Evolutionary conservation across 352 stramenopile species (phyloP).

Genomic region (Thalassiosira mediterranea): DNA sequence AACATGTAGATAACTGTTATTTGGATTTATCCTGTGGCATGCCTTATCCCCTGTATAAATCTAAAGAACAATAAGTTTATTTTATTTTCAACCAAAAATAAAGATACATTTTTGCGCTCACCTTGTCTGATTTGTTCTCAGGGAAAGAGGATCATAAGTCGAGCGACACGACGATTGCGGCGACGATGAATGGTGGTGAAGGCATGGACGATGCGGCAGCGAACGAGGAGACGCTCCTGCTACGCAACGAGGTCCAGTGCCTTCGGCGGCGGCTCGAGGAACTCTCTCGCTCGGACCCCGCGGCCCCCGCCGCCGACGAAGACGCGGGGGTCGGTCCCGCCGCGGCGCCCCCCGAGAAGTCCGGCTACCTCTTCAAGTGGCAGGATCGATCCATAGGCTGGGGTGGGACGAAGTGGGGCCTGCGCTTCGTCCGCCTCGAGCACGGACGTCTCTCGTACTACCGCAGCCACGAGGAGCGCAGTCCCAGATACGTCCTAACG

Average conservation of each 20-base stretch:
- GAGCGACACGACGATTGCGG: too few species aligned
- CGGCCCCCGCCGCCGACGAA: not conserved
- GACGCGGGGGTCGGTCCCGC: not conserved
- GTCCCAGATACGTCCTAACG: constrained; percentile 64
- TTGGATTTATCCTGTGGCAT: too few species aligned
- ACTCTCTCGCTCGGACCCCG: not conserved
- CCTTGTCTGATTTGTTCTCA: too few species aligned
- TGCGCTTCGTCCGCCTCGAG: constrained; percentile 69
- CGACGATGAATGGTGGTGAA: too few species aligned
- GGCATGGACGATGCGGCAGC: too few species aligned
- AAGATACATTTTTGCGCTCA: too few species aligned
- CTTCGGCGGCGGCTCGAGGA: not conserved
- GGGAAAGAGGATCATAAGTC: too few species aligned
- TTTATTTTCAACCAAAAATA: too few species aligned
- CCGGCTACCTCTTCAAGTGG: constrained; percentile 80
- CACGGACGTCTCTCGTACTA: constrained; percentile 67
- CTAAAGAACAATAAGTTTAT: too few species aligned
- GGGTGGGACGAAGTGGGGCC: constrained; percentile 72
- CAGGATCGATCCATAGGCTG: constrained; percentile 76
- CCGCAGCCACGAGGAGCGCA: constrained; percentile 56
- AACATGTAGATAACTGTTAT: too few species aligned
- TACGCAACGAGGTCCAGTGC: not conserved
- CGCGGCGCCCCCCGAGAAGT: constrained; percentile 54
- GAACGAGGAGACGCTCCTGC: not conserved
- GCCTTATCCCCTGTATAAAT: too few species aligned